Evolutionary conservation across 352 stramenopile species (phyloP), one percentile per base, ranked within the genome.

Genomic region (Pythium pectinolyticum): DNA sequence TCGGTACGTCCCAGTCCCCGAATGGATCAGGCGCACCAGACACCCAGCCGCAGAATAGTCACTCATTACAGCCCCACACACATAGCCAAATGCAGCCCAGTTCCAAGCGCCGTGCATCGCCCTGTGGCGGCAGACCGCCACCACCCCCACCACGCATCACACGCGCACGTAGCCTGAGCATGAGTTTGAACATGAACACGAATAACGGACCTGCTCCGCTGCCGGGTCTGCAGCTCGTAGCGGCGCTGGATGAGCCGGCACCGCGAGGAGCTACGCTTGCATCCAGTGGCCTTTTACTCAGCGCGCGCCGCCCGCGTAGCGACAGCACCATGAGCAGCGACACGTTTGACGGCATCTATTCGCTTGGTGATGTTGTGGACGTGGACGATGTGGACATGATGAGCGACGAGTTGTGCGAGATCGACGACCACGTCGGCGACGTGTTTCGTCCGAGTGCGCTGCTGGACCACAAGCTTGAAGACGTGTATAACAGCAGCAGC

Each of bases 401-500:
- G 25, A 25, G 22, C 40, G 58, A 78, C 49, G 74, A 83, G 52
- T 60, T 86, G 41, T 76, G 88, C 52, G 79, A 88, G 75, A 69
- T 84, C 57, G 53, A 61, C 19, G 83, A 86, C n/a, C 52, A 46
- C 48, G 79, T 89, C 47, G 62, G 78, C 27, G 72, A 88, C 60
- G 73, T 77, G 25, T 90, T 89, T 59, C 74, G 82, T 0, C 84
- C 84, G 4, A 88, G 79, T 58, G 80, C 81, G 40, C 78, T 90
- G 76, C 58, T 88, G 3, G 79, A 86, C 45, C 41, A 57, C 2
- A 72, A 70, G 27, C 55, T 88, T 30, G 75, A 77, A n/a, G 77
- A 86, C 30, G 75, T 75, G 40, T 90, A 77, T 54, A 69, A 68
- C 15, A 53, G 46, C 43, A 32, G 15, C 20, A 64, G 45, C 22